Evolutionary conservation across 2,329 filamentous ascomycete species (phyloP).

Genomic region (Stemphylium vesicarium): DNA sequence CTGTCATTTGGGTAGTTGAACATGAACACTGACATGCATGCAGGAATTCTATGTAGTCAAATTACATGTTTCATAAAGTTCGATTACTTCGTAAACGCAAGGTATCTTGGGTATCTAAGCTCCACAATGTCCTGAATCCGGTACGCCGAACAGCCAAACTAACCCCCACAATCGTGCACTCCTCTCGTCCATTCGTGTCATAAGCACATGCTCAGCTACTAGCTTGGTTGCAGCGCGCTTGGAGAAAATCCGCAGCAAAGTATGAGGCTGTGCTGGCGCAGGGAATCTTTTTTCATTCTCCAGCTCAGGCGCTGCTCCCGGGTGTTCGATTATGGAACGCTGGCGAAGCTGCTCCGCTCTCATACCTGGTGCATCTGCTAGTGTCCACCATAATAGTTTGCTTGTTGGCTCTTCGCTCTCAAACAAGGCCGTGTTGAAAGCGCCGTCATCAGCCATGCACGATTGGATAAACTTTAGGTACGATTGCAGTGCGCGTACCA

Average conservation of each 20-base stretch:
- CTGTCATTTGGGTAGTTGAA: no score
- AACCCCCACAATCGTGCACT: conserved; percentile 16
- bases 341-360: conserved; percentile 16
- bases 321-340: conserved; percentile 16
- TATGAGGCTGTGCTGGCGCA: background rate
- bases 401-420: conserved; percentile 24
- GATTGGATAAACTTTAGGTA: conserved; percentile 33
- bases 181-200: conserved; percentile 14
- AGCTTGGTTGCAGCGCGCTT: background rate
- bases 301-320: background rate
- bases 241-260: conserved; percentile 1
- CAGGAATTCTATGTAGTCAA: no score
- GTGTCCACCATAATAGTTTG: conserved; percentile 36
- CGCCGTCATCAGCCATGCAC: conserved; percentile 11
- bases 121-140: no score
- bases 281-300: background rate
- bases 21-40: no score
- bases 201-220: conserved; percentile 5
- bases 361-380: conserved; percentile 11
- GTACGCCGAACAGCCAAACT: conserved; percentile 12
- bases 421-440: conserved; percentile 35
- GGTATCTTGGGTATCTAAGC: no score
- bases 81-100: no score
- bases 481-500: conserved; percentile 37
- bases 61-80: no score